Percentiles rank a stretch among this genome's conserved stretches.
These are phyloP conservation scores for Pseudogymnoascus sp. DNA, from an alignment of 2,329 filamentous ascomycete genomes.

Conservation along the genomic window DNA sequence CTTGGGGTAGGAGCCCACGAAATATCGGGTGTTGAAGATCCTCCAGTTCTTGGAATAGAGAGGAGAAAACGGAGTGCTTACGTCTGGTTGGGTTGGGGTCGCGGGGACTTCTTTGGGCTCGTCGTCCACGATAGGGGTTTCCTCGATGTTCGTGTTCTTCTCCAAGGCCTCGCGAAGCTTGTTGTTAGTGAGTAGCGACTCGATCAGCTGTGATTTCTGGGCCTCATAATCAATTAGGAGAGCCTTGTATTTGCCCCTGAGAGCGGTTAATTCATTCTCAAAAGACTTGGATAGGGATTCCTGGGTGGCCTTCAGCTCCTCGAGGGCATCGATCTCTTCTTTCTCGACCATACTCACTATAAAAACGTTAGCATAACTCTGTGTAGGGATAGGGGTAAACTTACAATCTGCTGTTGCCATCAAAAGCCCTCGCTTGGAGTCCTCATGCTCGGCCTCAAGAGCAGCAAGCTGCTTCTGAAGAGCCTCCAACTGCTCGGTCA, in stretches of 20 bases:
- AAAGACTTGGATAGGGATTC: conserved; percentile 52
- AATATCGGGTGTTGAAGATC: conserved; percentile 5
- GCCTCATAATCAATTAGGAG: conserved; percentile 47
- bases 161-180: conserved; percentile 48
- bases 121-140: neutral
- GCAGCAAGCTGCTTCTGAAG: conserved; percentile 41
- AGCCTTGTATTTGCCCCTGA: conserved; percentile 44
- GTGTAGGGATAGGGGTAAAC: conserved; percentile 20
- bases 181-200: conserved; percentile 54
- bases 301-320: conserved; percentile 53
- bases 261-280: conserved; percentile 48
- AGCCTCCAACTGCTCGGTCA: conserved; percentile 41
- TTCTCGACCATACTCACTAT: conserved; percentile 47
- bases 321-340: conserved; percentile 47
- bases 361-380: conserved; percentile 17
- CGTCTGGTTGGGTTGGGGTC: neutral
- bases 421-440: conserved; percentile 49
- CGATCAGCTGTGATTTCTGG: conserved; percentile 53
- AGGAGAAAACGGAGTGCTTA: conserved; percentile 5
- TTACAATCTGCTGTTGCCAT: conserved; percentile 45
- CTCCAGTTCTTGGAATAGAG: neutral
- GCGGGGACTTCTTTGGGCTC: neutral
- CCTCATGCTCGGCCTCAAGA: conserved; percentile 37
- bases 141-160: neutral
- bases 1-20: neutral